Evolutionary conservation across 805 yeast genomes (phyloP), one percentile per base, ranked within the genome.

Genomic region (Spathaspora hagerdaliae): DNA sequence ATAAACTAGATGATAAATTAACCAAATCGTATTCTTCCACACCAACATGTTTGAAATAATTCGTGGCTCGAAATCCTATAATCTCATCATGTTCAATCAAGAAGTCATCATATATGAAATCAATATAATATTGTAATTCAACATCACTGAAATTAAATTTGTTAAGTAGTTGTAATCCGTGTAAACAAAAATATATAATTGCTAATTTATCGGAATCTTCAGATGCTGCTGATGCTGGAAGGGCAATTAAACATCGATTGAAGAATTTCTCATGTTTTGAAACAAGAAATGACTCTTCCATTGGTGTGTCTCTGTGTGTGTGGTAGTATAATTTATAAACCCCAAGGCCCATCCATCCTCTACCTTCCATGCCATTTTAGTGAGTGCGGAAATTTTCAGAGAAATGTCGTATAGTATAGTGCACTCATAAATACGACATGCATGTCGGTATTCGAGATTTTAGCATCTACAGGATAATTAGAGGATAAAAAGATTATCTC

Each of bases 161-260:
- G 3, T 65, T 63, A n/a, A 78, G 47, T 10, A 83, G 51, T 27
- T 72, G 78, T 10, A 84, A 67, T 0, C 90, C 91, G 31, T 78
- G 72, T 1, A 89, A 57, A 37, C 87, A 74, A 58, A 88, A 88
- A 59, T 82, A 87, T 2, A 83, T 68, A n/a, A 90, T 61, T 5
- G 92, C 80, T 40, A 88, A 57, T 50, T 77, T 79, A 54, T 84
- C 85, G 6, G 87, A 75, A 55, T 87, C 96, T 47, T 84, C 83
- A 0, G 75, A 55, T 52, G 86, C 84, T 15, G 71, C 74, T 13
- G 70, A 63, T 1, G 74, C 53, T 0, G 92, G 91, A 5, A 85
- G 68, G 12, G 82, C 54, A 2, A 59, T 59, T 34, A 84, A 63
- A 50, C 83, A 77, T 49, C 83, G 61, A 47, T 69, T 53, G 65